Base-by-base conservation (phyloP, 2,329 filamentous ascomycete genomes). In the Claviceps pusilla region DNA sequence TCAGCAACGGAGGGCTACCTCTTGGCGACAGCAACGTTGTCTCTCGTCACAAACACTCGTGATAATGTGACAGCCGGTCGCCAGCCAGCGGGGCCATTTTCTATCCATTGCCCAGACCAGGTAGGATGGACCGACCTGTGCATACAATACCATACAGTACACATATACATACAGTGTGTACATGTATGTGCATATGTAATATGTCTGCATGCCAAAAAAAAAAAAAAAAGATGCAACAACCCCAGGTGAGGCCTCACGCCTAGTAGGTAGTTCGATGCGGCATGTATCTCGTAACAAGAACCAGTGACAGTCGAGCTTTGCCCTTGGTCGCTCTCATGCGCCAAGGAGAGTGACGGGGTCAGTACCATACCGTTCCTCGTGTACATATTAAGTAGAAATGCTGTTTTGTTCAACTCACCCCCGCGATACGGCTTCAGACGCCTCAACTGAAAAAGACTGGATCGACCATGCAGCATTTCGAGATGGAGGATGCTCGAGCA, bases 381-480 rank as follows among this genome's bases (percentile, higher is more conserved):
- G 19, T 19, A 19, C 19, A 19, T 19, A 19, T 1, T 1, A 19
- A 19, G 19, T 19, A 19, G 19, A 19, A 19, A 19, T 19, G 19
- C 19, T 19, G 19, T 19, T 19, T 31, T 39, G 43, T 31, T 19
- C 51, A 48, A 52, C 43, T 31, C 51, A 16, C 42, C 51, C 41
- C 45, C 51, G 45, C 43, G 35, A 53, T 33, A 48, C 48, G 45
- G 41, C 51, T 48, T 33, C 6, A 19, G 16, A n/a, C 51, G 54
- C 54, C 54, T 50, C 54, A 55, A 52, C 54, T 55, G 54, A 55
- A 12, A 42, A 39, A 41, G 52, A 48, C 45, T 49, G 54, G 19
- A 46, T 50, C 45, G 31, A 46, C 54, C 46, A 48, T 55, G 54
- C 54, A 49, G 29, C 43, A 52, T 39, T 45, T 45, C 47, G 45